These are phyloP conservation scores for Tolypocladium cylindrosporum DNA, from an alignment of 2,329 filamentous ascomycete species.

Conservation along the genomic window DNA sequence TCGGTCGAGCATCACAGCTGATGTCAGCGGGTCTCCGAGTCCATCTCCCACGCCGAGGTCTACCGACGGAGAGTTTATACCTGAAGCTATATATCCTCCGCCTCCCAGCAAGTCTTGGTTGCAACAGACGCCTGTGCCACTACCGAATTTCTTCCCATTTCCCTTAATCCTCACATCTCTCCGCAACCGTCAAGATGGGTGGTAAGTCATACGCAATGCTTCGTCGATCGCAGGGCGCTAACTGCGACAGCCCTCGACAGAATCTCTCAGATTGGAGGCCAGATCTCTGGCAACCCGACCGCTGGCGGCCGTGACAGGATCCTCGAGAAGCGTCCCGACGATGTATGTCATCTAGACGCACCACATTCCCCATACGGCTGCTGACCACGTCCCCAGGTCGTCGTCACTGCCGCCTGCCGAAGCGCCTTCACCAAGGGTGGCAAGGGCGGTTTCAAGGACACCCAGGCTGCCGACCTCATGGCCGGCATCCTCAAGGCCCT, in stretches of 20 bases:
- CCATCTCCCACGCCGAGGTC: constrained; percentile 4
- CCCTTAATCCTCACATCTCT: neutral
- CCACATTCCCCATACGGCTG: neutral
- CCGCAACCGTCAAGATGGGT: constrained; percentile 20
- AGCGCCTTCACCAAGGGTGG: constrained; percentile 89
- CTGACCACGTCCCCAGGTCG: constrained; percentile 45
- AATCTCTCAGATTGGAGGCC: constrained; percentile 50
- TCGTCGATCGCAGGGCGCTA: neutral
- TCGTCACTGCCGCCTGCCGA: constrained; percentile 85
- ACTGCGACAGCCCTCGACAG: constrained; percentile 41
- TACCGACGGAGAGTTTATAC: neutral
- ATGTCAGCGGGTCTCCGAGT: constrained; percentile 14
- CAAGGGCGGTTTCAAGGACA: constrained; percentile 94
- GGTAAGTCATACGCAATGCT: constrained; percentile 16
- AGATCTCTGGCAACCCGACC: constrained; percentile 51
- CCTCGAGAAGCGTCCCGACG: constrained; percentile 56
- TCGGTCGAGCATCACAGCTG: constrained; percentile 16
- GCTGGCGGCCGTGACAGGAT: constrained; percentile 43
- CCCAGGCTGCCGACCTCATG: constrained; percentile 74
- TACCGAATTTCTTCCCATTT: neutral
- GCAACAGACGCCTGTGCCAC: neutral
- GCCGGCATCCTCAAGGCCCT: constrained; percentile 73
- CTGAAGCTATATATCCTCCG: neutral
- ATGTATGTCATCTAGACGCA: constrained; percentile 33
- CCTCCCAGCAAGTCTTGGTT: neutral